phyloP scores from a whole-genome alignment of 2,329 filamentous ascomycete species.

The Xylariaceae sp. region DNA sequence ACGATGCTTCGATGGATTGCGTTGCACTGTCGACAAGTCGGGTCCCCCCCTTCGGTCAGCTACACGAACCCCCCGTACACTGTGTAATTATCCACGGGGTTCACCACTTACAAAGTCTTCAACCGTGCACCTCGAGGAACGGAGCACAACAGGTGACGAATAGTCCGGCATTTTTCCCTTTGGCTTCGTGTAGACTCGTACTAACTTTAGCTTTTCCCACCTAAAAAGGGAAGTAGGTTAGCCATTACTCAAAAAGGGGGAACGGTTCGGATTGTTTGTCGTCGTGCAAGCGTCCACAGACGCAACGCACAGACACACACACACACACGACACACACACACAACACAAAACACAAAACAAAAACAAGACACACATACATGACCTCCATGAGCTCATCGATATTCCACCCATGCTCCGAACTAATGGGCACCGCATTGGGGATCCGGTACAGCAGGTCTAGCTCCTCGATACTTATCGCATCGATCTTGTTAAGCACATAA shows the following conservation, averaged over 20 bases:
- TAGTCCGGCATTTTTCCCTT: constrained; percentile 96
- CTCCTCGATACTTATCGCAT: constrained; percentile 96
- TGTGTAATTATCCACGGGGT: constrained; percentile 17
- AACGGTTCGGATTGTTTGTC: neutral
- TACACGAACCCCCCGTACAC: constrained; percentile 20
- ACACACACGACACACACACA: too few species aligned
- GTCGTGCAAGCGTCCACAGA: neutral
- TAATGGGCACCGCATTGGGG: constrained; percentile 94
- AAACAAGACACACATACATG: constrained; percentile 53
- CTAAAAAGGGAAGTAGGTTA: constrained; percentile 32
- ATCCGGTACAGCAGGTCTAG: constrained; percentile 94
- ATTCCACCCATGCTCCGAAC: constrained; percentile 97
- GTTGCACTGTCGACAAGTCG: constrained; percentile 63
- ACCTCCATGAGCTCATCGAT: constrained; percentile 92
- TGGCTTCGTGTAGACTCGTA: constrained; percentile 94
- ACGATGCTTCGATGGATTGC: constrained; percentile 93
- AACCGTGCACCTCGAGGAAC: constrained; percentile 75
- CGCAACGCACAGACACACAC: too few species aligned
- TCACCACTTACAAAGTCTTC: constrained; percentile 83
- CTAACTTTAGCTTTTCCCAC: constrained; percentile 92
- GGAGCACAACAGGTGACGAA: constrained; percentile 80
- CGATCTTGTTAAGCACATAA: constrained; percentile 98
- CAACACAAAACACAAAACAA: too few species aligned
- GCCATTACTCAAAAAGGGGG: constrained; percentile 13
- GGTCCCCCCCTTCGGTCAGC: constrained; percentile 34